Conservation (phyloP, 805 yeast genomes). For the Wickerhamomyces alni region DNA sequence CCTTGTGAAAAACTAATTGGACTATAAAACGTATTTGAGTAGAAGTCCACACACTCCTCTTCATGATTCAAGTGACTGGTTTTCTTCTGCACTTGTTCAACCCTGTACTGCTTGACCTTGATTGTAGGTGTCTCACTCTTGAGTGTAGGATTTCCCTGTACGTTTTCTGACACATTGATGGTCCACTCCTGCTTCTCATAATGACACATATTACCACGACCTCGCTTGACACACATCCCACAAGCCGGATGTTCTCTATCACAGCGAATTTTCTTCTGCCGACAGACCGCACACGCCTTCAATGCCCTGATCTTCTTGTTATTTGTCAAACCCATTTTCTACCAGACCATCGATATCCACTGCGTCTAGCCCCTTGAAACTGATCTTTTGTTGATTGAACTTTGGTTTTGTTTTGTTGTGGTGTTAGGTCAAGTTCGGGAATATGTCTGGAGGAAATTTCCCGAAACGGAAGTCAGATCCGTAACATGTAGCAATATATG, state of each 20-base stretch:
- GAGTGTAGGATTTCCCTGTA: too few relatives aligned
- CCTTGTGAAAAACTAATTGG: background rate
- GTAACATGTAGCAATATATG: too few relatives aligned
- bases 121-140: background rate
- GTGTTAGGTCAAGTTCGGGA: too few relatives aligned
- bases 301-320: background rate
- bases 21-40: background rate
- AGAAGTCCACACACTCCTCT: background rate
- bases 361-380: too few relatives aligned
- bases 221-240: background rate
- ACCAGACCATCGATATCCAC: too few relatives aligned
- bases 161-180: background rate
- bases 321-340: too few relatives aligned
- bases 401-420: too few relatives aligned
- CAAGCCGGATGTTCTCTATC: background rate
- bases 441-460: too few relatives aligned
- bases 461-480: too few relatives aligned
- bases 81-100: background rate
- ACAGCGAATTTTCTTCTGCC: background rate
- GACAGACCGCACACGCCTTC: background rate
- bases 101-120: background rate
- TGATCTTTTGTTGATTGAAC: too few relatives aligned
- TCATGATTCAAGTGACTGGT: background rate
- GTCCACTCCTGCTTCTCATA: background rate
- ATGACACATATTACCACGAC: background rate